Base-by-base conservation (phyloP, 148 eudicot genomes). In the Oxyria digyna region DNA sequence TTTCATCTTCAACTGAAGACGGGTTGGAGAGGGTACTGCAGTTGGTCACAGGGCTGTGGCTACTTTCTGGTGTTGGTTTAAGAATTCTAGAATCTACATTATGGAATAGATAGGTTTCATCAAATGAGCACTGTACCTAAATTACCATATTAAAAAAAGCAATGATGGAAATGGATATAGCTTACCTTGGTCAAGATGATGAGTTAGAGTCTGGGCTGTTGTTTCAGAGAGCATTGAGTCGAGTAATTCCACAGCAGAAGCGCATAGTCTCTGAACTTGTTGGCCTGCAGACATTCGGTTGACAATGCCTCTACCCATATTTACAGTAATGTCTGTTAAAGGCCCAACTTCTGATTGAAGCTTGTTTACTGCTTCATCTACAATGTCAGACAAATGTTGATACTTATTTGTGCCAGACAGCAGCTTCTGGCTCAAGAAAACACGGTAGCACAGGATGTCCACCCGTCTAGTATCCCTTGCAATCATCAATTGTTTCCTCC, bases 311-410 rank as follows among this genome's bases (percentile, higher is more conserved):
- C 96, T 77, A 23, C 90, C 90, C 78, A 65, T 87, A 72, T 84
- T 91, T 72, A 83, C 91, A 45, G 93, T 87, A 67, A 78, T 69
- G 68, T 85, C 91, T 70, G 82, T 79, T 75, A 89, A 78, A 72
- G 86, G 86, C 57, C 97, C 97, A 31, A 91, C 89, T 62, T 91
- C 97, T 52, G 74, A 82, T 80, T 91, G 92, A 48, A 91, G 97
- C 78, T 82, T 72, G 68, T 75, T 81, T 57, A 82, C 80, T 35
- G 90, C 90, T 71, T 80, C 84, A 46, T 82, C 85, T 9, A 89
- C 76, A 15, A 82, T 78, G 62, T 80, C 81, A 72, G 78, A 78
- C 68, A 85, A 69, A 66, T 78, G 76, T 59, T 75, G 77, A 69
- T 85, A 89, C 65, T 72, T 71, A 37, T 74, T 84, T 31, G 96